Base-by-base conservation (phyloP, 2,329 filamentous ascomycete species). In the Cadophora malorum region DNA sequence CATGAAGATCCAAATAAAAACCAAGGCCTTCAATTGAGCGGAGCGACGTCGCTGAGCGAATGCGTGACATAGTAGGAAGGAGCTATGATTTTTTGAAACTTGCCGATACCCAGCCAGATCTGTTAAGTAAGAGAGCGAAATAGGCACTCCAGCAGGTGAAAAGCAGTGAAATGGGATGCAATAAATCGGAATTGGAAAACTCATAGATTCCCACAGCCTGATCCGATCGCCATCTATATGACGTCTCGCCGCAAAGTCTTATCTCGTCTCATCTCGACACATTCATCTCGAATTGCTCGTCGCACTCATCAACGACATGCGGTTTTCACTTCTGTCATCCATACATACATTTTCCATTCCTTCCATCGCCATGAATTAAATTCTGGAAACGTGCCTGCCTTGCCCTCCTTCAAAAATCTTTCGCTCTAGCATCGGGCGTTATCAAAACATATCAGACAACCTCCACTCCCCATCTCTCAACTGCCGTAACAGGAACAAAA, bases 381-480 rank as follows among this genome's bases (percentile, higher is more conserved):
- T 33, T 50, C 25, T 7, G n/a, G 59, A 45, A 45, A 45, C 41
- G 16, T 41, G 45, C 38, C 45, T 62, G 59, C 23, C 28, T 16
- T 10, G 59, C 23, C 23, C 23, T 10, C 25, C 38, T 33, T 49
- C 23, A n/a, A 49, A 50, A 14, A 28, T 19, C 25, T 28, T 61
- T 31, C 16, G 59, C 25, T 62, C 56, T 59, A 59, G 21, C 33
- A 59, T 41, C 56, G 56, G 14, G 59, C 41, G 16, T 47, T 33
- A 62, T 33, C 25, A 62, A 49, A 33, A 21, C 41, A 47, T 49
- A 62, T 49, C 38, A 47, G 28, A 62, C 59, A 62, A 23, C 59
- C 59, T 35, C 50, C 50, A 33, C 23, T 28, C 10, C 23, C 41
- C 12, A 9, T 10, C 16, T 21, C 28, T 49, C 19, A 16, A 16